Evolutionary conservation across 768 basidiomycete species (phyloP).

Genomic region (Podaxis mareebaensis): DNA sequence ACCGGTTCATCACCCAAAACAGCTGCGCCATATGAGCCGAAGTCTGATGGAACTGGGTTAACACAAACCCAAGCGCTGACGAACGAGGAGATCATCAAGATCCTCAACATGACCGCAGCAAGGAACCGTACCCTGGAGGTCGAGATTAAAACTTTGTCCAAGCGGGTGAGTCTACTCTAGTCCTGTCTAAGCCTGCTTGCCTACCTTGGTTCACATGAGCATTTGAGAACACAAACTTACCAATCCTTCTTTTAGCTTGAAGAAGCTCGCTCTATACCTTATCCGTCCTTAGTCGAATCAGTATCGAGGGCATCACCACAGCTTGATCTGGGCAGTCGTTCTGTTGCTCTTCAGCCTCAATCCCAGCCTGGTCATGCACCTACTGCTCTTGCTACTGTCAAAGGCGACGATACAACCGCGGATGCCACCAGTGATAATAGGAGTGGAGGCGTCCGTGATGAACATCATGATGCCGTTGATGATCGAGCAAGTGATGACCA

Average conservation of each 20-base stretch:
- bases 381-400: background rate
- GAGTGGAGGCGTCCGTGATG: background rate
- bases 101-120: constrained; percentile 37
- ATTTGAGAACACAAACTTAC: constrained; percentile 6
- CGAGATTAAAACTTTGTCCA: constrained; percentile 41
- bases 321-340: background rate
- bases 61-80: constrained; percentile 21
- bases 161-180: constrained; percentile 30
- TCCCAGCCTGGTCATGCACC: background rate
- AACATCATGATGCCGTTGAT: background rate
- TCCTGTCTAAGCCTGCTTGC: background rate
- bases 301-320: constrained; percentile 10
- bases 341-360: background rate
- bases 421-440: background rate
- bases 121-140: constrained; percentile 45
- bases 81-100: constrained; percentile 40
- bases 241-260: constrained; percentile 22
- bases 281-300: constrained; percentile 12
- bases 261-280: constrained; percentile 19
- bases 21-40: background rate
- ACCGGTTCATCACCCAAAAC: background rate
- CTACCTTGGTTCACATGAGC: constrained; percentile 1
- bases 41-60: background rate
- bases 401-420: background rate
- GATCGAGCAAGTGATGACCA: constrained; percentile 10